Evolutionary conservation across 768 basidiomycete genomes (phyloP).

Genomic region (Trametes gibbosa): DNA sequence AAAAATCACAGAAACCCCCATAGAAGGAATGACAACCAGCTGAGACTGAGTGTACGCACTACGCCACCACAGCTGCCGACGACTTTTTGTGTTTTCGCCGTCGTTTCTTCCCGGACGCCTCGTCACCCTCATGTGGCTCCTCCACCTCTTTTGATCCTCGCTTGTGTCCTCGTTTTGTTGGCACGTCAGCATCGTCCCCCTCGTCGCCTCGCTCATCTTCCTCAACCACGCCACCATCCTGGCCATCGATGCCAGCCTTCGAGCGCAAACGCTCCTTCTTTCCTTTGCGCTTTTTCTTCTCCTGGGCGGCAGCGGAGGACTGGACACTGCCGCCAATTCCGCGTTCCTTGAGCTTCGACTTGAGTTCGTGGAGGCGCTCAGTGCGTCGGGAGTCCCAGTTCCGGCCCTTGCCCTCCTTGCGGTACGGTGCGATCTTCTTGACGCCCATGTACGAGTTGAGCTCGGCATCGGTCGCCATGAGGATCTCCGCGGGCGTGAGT

Average conservation of each 20-base stretch:
- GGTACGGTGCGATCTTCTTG: constrained; percentile 91
- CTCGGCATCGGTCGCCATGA: constrained; percentile 89
- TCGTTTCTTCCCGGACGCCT: constrained; percentile 36
- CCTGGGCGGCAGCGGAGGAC: constrained; percentile 20
- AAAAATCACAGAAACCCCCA: neutral
- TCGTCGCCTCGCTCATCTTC: constrained; percentile 40
- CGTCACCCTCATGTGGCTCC: constrained; percentile 16
- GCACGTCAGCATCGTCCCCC: constrained; percentile 17
- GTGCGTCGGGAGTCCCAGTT: constrained; percentile 63
- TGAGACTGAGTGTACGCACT: neutral
- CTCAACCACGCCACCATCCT: constrained; percentile 22
- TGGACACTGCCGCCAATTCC: constrained; percentile 20
- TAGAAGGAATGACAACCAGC: neutral
- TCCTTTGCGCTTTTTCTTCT: constrained; percentile 60
- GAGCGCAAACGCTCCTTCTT: constrained; percentile 65
- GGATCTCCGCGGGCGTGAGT: constrained; percentile 80
- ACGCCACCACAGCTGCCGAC: neutral
- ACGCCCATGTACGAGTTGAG: constrained; percentile 89
- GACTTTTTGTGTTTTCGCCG: constrained; percentile 41
- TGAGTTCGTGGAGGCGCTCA: constrained; percentile 71
- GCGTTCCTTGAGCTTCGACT: constrained; percentile 53
- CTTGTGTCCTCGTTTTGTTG: constrained; percentile 48
- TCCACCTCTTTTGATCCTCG: constrained; percentile 21
- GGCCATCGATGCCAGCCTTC: constrained; percentile 36
- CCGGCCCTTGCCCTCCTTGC: constrained; percentile 45